Evolutionary conservation across 306 rosid genomes (phyloP).

Genomic region (Urtica urens): DNA sequence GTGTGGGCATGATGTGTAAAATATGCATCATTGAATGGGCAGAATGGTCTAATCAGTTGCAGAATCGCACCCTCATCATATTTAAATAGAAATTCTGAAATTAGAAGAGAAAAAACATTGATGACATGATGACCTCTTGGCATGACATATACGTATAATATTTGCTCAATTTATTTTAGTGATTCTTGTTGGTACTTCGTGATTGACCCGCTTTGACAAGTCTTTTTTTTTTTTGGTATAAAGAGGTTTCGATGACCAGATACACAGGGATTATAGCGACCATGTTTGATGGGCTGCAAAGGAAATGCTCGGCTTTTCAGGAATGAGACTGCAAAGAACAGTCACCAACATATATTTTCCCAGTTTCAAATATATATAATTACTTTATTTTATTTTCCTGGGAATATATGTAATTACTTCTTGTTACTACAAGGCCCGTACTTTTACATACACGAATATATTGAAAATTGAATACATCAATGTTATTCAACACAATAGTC

Average conservation of each 20-base stretch:
- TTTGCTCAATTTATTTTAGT: background rate
- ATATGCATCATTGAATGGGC: background rate
- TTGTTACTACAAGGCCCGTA: too few relatives aligned
- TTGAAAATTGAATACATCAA: too few relatives aligned
- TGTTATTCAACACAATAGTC: too few relatives aligned
- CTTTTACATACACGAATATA: too few relatives aligned
- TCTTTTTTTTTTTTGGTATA: conserved; percentile 17
- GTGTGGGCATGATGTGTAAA: background rate
- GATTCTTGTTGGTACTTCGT: conserved; percentile 17
- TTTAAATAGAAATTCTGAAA: background rate
- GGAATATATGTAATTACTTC: too few relatives aligned
- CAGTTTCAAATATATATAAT: conserved; percentile 20
- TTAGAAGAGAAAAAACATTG: background rate
- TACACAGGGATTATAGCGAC: conserved; percentile 18
- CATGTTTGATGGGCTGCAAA: conserved; percentile 48
- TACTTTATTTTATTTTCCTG: too few relatives aligned
- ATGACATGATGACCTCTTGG: conserved; percentile 2
- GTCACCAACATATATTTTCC: conserved; percentile 17
- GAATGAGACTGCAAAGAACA: conserved; percentile 22
- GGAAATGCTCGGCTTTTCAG: conserved; percentile 47
- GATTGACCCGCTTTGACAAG: conserved; percentile 36
- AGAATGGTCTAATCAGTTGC: background rate
- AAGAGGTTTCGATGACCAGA: conserved; percentile 7
- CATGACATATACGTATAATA: background rate
- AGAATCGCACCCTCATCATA: background rate